Base-by-base conservation (phyloP, 2,329 filamentous ascomycete species). In the Paramyrothecium sp. region DNA sequence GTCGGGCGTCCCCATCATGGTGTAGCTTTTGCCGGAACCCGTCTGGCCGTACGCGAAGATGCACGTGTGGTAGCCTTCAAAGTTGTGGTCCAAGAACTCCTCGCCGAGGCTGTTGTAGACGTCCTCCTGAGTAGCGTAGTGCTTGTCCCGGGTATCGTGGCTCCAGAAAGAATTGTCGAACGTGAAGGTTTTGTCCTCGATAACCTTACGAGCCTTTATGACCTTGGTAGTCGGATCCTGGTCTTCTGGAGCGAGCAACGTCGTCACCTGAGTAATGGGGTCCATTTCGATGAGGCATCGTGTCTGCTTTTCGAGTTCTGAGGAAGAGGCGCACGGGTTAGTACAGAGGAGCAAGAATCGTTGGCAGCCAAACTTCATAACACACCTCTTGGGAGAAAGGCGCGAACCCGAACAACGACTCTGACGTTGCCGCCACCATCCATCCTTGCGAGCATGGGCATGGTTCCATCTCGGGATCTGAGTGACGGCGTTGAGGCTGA, bases 121-220 rank as follows among this genome's bases (percentile, higher is more conserved):
- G 67, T 97, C 91, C 67, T 92, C 91, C 72, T 99, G 95, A 60
- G 89, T 84, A 3, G 95, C 93, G 71, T 97, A 99, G 75, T 97
- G 91, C 33, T 86, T 79, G 69, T 97, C 92, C 23, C 80, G 73
- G 56, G 83, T 82, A 71, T 94, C 79, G 75, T 97, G 92, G 58
- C 94, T 98, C 93, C 95, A 99, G 77, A 98, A 99, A 0, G 93
- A 98, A 71, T 92, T 96, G 79, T 99, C 95, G 71, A 99, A 99
- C 2, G 91, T 93, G 69, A 99, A 99, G 0, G 82, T 84, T 76
- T 96, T 97, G 70, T 97, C 91, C 69, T 97, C 92, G 56, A 90
- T 79, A 8, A 89, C 79, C 72, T 89, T 94, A 60, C 91, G 86
- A 44, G 85, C 84, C 73, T 87, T 89, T 3, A 83, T 78, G 61